Conservation (phyloP, 1,139 yeast species). For the Suhomyces wounanorum region DNA sequence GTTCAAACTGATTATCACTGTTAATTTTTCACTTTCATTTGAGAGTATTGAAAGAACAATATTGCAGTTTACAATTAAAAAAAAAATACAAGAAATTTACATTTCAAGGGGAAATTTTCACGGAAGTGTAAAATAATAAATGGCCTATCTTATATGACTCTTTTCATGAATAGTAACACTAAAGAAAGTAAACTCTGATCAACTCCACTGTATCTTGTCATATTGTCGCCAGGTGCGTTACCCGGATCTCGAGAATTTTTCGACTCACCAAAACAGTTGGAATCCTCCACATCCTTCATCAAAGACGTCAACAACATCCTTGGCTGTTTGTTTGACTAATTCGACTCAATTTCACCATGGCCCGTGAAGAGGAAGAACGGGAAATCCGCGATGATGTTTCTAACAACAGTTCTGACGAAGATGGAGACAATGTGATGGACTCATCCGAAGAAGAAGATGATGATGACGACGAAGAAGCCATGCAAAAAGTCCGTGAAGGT, state of each 20-base stretch:
- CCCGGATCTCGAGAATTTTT: constrained; percentile 13
- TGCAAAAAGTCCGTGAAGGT: constrained; percentile 78
- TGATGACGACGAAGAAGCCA: constrained; percentile 75
- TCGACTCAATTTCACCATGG: constrained; percentile 16
- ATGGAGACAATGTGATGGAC: constrained; percentile 54
- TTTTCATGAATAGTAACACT: too few species aligned
- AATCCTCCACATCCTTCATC: background rate
- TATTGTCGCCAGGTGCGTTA: constrained; percentile 1
- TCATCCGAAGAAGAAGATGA: constrained; percentile 80
- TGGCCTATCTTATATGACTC: too few species aligned
- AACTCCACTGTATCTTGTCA: background rate
- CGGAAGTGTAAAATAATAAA: too few species aligned
- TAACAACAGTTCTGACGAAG: constrained; percentile 35
- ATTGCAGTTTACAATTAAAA: too few species aligned
- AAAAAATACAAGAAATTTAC: too few species aligned
- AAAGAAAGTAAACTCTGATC: too few species aligned
- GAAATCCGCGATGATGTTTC: constrained; percentile 39
- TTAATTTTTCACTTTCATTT: too few species aligned
- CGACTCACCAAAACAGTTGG: constrained; percentile 12
- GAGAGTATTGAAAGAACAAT: too few species aligned
- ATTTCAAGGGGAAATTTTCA: too few species aligned
- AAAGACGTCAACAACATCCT: constrained; percentile 11
- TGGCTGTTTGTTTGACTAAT: constrained; percentile 5
- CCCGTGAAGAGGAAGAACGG: constrained; percentile 33
- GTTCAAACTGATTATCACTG: too few species aligned